Evolutionary conservation across 768 basidiomycete species (phyloP).

Genomic region (Termitomyces sp.): DNA sequence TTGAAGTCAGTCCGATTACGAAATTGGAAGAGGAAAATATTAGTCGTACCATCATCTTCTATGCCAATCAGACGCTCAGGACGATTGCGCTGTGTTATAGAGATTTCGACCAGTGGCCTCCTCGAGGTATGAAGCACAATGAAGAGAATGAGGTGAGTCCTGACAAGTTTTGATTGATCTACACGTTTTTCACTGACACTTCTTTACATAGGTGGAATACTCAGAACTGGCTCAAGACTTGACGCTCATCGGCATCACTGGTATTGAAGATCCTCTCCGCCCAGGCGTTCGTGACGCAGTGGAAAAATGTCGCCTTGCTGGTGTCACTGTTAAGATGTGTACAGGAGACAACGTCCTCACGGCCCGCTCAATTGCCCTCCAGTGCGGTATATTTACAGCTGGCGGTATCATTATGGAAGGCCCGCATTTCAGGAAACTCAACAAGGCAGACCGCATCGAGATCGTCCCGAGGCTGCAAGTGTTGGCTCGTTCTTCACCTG

Average conservation of each 20-base stretch:
- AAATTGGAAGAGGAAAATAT: conserved; percentile 77
- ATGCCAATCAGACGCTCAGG: conserved; percentile 92
- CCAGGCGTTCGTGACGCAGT: conserved; percentile 76
- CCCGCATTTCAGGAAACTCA: conserved; percentile 83
- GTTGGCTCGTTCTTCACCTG: conserved; percentile 93
- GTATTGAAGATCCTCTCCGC: conserved; percentile 96
- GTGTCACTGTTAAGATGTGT: conserved; percentile 96
- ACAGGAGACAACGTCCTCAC: conserved; percentile 97
- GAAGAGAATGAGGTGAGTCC: conserved; percentile 53
- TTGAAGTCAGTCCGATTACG: conserved; percentile 64
- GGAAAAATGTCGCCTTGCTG: conserved; percentile 79
- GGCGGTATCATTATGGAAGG: conserved; percentile 99
- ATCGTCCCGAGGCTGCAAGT: conserved; percentile 93
- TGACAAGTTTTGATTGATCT: neutral
- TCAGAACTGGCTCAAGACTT: conserved; percentile 67
- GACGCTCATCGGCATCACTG: conserved; percentile 85
- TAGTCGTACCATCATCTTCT: conserved; percentile 91
- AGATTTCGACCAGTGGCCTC: conserved; percentile 87
- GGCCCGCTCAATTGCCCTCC: conserved; percentile 91
- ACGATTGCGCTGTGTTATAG: conserved; percentile 94
- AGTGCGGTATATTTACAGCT: conserved; percentile 92
- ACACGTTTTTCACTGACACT: conserved; percentile 11
- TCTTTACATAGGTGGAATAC: conserved; percentile 56
- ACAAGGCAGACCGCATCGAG: conserved; percentile 65
- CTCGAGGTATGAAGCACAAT: conserved; percentile 36